Percentiles rank a stretch among this genome's conserved stretches.
These are phyloP conservation scores for Populus davidiana DNA, from an alignment of 345 rosid genomes.

Conservation along the genomic window DNA sequence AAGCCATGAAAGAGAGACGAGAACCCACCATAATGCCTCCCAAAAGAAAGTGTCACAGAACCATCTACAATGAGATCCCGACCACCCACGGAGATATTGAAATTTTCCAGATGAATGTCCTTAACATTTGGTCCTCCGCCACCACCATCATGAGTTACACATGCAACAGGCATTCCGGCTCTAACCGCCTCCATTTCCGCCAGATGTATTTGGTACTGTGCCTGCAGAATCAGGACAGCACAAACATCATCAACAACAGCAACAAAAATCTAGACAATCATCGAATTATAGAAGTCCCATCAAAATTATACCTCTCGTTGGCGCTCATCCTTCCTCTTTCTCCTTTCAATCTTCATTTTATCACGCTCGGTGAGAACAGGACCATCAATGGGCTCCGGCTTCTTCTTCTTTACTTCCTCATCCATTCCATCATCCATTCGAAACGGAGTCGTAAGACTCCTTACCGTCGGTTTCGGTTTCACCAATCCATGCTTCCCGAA, in stretches of 20 bases:
- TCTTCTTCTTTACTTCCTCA: constrained; percentile 81
- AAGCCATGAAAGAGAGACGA: constrained; percentile 3
- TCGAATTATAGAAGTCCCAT: background rate
- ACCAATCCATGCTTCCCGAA: constrained; percentile 94
- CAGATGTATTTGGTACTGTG: constrained; percentile 81
- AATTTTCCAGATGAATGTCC: constrained; percentile 93
- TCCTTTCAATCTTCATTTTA: constrained; percentile 70
- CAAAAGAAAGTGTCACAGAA: constrained; percentile 75
- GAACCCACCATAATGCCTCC: constrained; percentile 94
- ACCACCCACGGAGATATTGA: constrained; percentile 90
- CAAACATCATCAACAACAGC: background rate
- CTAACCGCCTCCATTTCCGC: constrained; percentile 95
- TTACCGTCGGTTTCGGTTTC: constrained; percentile 63
- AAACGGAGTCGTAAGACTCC: constrained; percentile 83
- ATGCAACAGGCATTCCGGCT: constrained; percentile 88
- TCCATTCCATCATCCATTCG: constrained; percentile 99
- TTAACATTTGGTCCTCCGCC: constrained; percentile 73
- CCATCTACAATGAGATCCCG: constrained; percentile 97
- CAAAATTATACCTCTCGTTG: constrained; percentile 67
- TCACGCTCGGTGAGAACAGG: constrained; percentile 89
- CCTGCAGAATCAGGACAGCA: constrained; percentile 40
- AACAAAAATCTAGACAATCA: background rate
- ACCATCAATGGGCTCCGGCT: constrained; percentile 82
- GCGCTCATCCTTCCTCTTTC: constrained; percentile 92
- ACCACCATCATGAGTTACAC: constrained; percentile 69